Base-by-base conservation (phyloP, 768 basidiomycete genomes). In the Agaricus subrufescens region DNA sequence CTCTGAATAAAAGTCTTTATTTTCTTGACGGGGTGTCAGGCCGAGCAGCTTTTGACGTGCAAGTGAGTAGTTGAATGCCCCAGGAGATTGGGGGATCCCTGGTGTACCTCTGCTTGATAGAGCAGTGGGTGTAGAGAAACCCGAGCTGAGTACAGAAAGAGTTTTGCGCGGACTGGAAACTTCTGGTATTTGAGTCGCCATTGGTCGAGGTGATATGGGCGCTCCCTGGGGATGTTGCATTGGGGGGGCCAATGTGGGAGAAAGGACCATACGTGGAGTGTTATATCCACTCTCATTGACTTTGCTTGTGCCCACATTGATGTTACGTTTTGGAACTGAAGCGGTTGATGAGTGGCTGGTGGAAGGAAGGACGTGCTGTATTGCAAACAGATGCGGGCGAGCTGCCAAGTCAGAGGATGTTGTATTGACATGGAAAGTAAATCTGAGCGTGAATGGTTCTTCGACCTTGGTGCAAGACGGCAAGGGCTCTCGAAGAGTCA, bases 321-420 rank as follows among this genome's bases (percentile, higher is more conserved):
- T 29, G 23, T 34, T 27, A 2, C 25, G 11, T 15, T 58, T 53
- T 4, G 58, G 53, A 4, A 62, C 59, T 6, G 67, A 55, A 12
- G 62, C 58, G 9, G 49, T 38, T 3, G 42, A 43, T 14, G 74
- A 72, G 19, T 11, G 34, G 34, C 11, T 34, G 11, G 11, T 2
- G 34, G 78, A 11, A 7, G 30, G 75, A 44, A 78, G 76, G 12
- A 89, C 69, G 61, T 88, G 87, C 62, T 93, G 91, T 6, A 91
- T 75, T 15, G 77, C 86, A 27, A 91, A 67, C 65, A 71, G 58
- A 3, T 75, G 75, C n/a, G 79, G 62, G 6, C 68, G 60, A 8
- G 78, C 76, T 3, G 82, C 76, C 3, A 40, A 44, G 2, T 14
- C n/a, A 9, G 26, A 39, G n/a, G 49, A 15, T 4, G 43, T 50